Evolutionary conservation across 139 green algal genomes (phyloP), one percentile per base, ranked within the genome.

Genomic region (Micractinium conductrix): DNA sequence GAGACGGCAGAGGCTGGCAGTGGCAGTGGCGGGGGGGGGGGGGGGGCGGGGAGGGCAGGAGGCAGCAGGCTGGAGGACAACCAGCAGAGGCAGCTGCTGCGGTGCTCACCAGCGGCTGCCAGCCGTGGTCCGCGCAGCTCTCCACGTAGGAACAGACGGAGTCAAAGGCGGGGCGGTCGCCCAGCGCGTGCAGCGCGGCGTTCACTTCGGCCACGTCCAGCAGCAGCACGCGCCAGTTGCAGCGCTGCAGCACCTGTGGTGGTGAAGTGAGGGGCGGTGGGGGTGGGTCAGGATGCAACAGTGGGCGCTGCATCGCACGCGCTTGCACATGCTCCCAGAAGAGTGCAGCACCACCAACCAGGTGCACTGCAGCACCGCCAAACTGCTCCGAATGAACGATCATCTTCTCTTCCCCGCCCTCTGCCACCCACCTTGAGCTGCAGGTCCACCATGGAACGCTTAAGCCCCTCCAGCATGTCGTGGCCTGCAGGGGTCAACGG

Each of bases 181-280:
- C 30, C 74, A 82, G 76, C 9, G 40, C 58, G 14, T 30, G 4
- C 10, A 82, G 22, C 38, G n/a, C 72, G 12, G 72, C 72, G 22
- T 28, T 21, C 72, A 82, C 21, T 40, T 82, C 76, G 43, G 35
- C 2, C 17, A 2, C 4, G 44, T 75, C 62, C 12, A 30, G 62
- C 62, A 74, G 78, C 78, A 76, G 62, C 43, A 84, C 62, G 19
- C 78, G 62, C 63, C 62, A 84, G 35, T 42, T 45, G 44, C 43
- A 74, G 78, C 78, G 62, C 44, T 74, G 16, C 42, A 84, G 78
- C n/a, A 84, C 33, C 76, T 82, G 58, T 40, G 24, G 68, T 1
- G 19, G 68, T 5, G 21, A 2, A 45, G 67, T 24, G 14, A 2
- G 16, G 67, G 35, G 35, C 14, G 14, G 33, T 43, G n/a, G 40